These are phyloP conservation scores for Pseudogymnoascus sp. DNA, from an alignment of 2,329 filamentous ascomycete species.

Conservation along the genomic window DNA sequence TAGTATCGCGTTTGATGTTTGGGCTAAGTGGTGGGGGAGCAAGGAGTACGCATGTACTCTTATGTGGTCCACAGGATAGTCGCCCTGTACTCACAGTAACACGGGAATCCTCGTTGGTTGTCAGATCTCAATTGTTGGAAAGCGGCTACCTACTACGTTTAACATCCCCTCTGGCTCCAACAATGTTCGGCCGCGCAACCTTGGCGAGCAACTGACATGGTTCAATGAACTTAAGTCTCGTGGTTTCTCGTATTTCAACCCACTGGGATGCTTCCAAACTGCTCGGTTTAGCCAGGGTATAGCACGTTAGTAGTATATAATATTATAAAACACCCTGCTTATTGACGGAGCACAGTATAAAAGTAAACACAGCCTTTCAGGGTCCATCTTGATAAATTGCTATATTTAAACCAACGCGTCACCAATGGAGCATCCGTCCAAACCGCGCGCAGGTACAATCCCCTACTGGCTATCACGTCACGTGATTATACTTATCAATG, in stretches of 20 bases:
- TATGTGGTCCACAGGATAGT: neutral
- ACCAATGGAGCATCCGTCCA: neutral
- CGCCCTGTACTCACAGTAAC: neutral
- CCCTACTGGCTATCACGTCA: neutral
- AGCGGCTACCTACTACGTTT: neutral
- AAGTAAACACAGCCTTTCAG: neutral
- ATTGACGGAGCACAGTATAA: neutral
- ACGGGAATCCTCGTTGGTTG: constrained; percentile 1
- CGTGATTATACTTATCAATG: constrained; percentile 1
- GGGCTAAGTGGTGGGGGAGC: neutral
- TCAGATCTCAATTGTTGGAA: constrained; percentile 4
- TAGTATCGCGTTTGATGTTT: constrained; percentile 4
- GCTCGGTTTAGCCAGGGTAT: neutral
- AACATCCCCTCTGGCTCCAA: neutral
- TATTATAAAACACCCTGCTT: neutral
- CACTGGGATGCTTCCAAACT: neutral
- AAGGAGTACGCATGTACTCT: neutral
- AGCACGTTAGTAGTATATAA: neutral
- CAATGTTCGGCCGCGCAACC: neutral
- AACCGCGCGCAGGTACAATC: neutral
- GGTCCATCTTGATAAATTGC: neutral
- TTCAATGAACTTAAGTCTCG: neutral
- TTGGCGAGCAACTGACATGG: neutral
- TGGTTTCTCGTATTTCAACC: neutral
- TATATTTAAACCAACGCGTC: constrained; percentile 6